Base-by-base conservation (phyloP, 106 monocot genomes). In the Xerophyta viscosa region DNA sequence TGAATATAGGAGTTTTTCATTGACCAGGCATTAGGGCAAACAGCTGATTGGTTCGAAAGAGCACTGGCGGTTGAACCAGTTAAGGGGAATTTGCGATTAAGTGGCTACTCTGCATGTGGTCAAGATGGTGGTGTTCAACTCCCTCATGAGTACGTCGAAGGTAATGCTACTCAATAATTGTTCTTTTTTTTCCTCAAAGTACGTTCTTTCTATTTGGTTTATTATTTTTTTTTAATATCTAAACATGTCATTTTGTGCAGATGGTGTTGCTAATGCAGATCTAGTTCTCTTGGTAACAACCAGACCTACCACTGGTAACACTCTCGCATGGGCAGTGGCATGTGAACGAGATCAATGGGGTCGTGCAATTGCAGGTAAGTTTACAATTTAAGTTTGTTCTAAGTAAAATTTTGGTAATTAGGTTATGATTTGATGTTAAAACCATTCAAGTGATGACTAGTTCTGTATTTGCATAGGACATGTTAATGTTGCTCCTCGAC, bases 301-400 rank as follows among this genome's bases (percentile, higher is more conserved):
- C 43, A 74, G 96, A 63, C 96, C 96, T 37, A 96, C 96, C 29
- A 89, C 85, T 48, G 96, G 96, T 12, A 96, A 96, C 57, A 96
- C 96, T 25, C 96, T 96, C 71, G 96, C 96, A 31, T 96, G 96
- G 96, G 96, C 96, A 29, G 96, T 96, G 33, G 96, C 96, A 57
- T 96, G 96, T 54, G 96, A 96, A 55, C 88, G 96, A 46, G 96
- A 96, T 37, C 96, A 96, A 56, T 96, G 96, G 96, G 96, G 96
- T 15, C 85, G 96, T 68, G 96, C 96, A 31, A 79, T 96, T 79
- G 96, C 96, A 37, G 96, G 94, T 85, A 75, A 39, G 19, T 28
- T 37, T 56, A 22, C 19, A 42, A 19, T 29, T 31, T 13, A 9
- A 23, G 6, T 29, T 8, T 39, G 10, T 41, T 8, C 14, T 21